Percentiles rank a stretch among this genome's conserved stretches.
Conservation (phyloP, 257 asterid genomes). For the Rhazya stricta region DNA sequence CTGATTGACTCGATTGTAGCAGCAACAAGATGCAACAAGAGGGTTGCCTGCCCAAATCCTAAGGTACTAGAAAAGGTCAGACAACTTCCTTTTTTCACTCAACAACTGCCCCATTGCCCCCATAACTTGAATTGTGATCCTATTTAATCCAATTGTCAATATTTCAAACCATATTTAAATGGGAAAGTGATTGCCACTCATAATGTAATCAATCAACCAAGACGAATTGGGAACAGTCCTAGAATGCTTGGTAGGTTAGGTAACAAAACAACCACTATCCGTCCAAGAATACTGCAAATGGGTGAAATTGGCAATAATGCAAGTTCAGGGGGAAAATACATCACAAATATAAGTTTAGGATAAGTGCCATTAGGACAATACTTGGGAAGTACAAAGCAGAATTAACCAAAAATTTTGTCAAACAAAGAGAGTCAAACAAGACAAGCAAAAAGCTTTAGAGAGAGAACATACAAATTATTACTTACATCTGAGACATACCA, state of each 20-base stretch:
- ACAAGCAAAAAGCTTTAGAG: neutral
- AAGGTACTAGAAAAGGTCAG: neutral
- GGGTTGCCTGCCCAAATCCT: neutral
- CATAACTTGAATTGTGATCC: neutral
- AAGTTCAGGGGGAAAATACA: neutral
- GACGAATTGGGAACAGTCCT: neutral
- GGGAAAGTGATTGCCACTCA: neutral
- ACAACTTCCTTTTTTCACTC: neutral
- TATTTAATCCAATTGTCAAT: neutral
- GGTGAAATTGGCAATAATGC: neutral
- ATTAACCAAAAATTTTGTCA: neutral
- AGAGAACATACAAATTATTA: neutral
- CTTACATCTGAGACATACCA: neutral
- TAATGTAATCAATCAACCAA: neutral
- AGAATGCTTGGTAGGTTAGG: neutral
- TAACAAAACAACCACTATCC: neutral
- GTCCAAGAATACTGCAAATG: neutral
- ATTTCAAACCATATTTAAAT: neutral
- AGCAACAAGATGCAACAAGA: neutral
- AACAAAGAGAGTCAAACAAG: neutral
- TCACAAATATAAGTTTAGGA: neutral
- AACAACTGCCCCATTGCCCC: neutral
- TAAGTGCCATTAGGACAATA: neutral
- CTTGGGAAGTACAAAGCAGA: neutral
- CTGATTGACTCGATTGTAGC: neutral